Evolutionary conservation across 495 filamentous ascomycete species (phyloP), one percentile per base, ranked within the genome.

Genomic region (Xylaria intraflava): DNA sequence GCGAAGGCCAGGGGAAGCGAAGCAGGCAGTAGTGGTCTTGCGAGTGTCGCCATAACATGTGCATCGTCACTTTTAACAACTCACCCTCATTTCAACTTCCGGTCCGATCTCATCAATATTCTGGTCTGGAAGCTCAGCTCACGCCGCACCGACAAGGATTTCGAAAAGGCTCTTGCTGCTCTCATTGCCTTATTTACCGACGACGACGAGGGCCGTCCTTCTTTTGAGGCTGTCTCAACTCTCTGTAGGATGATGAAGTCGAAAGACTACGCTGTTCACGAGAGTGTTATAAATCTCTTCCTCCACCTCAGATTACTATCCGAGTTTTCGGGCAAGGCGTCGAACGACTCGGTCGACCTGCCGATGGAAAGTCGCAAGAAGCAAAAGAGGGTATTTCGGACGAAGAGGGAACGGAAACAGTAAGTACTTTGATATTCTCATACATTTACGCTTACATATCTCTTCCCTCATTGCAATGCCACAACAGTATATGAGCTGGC

Each of bases 51-150:
- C 2, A 86, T 96, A 46, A 83, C 80, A 16, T 97, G 94, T 66
- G 87, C 86, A 7, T 92, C 88, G 64, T 83, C 74, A 26, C 77
- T 97, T 16, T 72, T 98, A 29, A 73, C 80, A 11, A 72, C 83
- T 1, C 89, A 95, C 5, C 88, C 93, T 10, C 94, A 98, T 72
- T 98, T 98, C 80, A 98, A 98, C 71, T 96, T 93, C 69, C 80
- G 94, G 7, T 76, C 74, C 26, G 94, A 97, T 27, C 72, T 98
- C 24, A 68, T 97, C 33, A 87, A 87, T 71, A 89, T 97, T 36
- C 62, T 98, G 29, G 82, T 95, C 30, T 83, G 85, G 57, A 91
- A 90, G 48, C 75, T 97, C 8, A 88, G 88, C 59, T 74, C 69
- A 26, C 81, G 78, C 57, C 78, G 75, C 22, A 62, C 84, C 0